Evolutionary conservation across 768 basidiomycete genomes (phyloP).

Genomic region (Boletus subcaerulescens): DNA sequence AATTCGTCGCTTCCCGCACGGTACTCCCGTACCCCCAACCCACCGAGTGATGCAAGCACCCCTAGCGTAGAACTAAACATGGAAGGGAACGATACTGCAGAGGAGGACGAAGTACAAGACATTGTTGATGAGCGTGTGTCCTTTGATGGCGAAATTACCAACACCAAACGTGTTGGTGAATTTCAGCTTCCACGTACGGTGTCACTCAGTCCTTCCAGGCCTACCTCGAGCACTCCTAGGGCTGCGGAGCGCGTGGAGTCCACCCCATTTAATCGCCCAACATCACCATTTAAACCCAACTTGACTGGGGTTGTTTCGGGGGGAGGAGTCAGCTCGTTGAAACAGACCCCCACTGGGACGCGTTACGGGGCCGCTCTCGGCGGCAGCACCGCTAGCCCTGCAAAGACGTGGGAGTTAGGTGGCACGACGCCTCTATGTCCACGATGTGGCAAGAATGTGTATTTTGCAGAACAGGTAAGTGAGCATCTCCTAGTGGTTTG

Average conservation of each 20-base stretch:
- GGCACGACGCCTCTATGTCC: constrained; percentile 62
- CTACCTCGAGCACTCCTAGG: constrained; percentile 6
- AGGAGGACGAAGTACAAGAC: constrained; percentile 24
- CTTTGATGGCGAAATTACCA: constrained; percentile 36
- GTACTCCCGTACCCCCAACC: constrained; percentile 24
- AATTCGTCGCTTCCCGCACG: constrained; percentile 42
- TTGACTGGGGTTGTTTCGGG: constrained; percentile 19
- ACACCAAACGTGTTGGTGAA: constrained; percentile 43
- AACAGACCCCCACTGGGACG: constrained; percentile 55
- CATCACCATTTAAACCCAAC: constrained; percentile 21
- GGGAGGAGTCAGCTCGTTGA: constrained; percentile 30
- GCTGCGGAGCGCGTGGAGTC: background rate
- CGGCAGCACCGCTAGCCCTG: constrained; percentile 39
- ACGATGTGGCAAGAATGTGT: constrained; percentile 71
- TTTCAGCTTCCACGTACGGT: constrained; percentile 55
- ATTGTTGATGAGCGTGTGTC: constrained; percentile 29
- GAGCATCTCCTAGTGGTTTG: background rate
- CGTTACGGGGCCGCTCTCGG: constrained; percentile 60
- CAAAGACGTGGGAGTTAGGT: constrained; percentile 48
- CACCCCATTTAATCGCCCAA: constrained; percentile 18
- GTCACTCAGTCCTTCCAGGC: constrained; percentile 41
- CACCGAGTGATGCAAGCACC: constrained; percentile 9
- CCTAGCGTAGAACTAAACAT: constrained; percentile 9
- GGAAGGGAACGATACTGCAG: constrained; percentile 27
- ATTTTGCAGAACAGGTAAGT: constrained; percentile 78